phyloP scores from a whole-genome alignment of 768 basidiomycete species.

The Rhodotorula paludigena region DNA sequence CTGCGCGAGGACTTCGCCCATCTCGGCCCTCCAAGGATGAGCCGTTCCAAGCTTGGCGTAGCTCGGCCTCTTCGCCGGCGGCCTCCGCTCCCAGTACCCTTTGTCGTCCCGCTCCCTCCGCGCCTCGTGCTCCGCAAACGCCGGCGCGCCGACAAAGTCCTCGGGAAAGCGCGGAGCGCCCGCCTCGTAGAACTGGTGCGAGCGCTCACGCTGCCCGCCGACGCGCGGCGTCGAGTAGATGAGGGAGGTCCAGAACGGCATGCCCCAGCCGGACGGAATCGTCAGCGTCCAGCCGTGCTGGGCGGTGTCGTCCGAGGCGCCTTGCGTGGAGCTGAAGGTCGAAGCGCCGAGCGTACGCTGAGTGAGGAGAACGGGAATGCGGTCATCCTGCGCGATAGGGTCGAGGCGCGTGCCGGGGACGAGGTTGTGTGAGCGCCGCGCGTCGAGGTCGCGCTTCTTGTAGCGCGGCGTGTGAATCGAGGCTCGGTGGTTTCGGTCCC shows the following conservation, averaged over 20 bases:
- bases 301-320: slow-evolving; percentile 30
- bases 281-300: slow-evolving; percentile 85
- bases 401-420: slow-evolving; percentile 71
- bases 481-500: slow-evolving; percentile 61
- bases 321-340: background rate
- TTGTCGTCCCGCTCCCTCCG: slow-evolving; percentile 57
- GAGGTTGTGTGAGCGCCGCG: slow-evolving; percentile 68
- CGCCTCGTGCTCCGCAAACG: slow-evolving; percentile 56
- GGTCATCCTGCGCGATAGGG: slow-evolving; percentile 68
- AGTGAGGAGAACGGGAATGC: slow-evolving; percentile 74
- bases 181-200: slow-evolving; percentile 75
- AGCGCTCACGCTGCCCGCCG: slow-evolving; percentile 75
- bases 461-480: slow-evolving; percentile 53
- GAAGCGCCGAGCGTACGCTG: slow-evolving; percentile 60
- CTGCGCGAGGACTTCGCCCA: slow-evolving; percentile 48
- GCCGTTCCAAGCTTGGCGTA: slow-evolving; percentile 59
- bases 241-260: slow-evolving; percentile 81
- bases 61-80: slow-evolving; percentile 78
- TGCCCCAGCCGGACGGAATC: slow-evolving; percentile 81
- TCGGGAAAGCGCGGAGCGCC: slow-evolving; percentile 70
- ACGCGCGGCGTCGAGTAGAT: slow-evolving; percentile 76
- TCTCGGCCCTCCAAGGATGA: slow-evolving; percentile 12
- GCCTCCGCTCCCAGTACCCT: slow-evolving; percentile 68
- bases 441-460: slow-evolving; percentile 61
- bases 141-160: slow-evolving; percentile 63